These are phyloP conservation scores for Sicyos edulis DNA, from an alignment of 306 rosid genomes.

Conservation along the genomic window DNA sequence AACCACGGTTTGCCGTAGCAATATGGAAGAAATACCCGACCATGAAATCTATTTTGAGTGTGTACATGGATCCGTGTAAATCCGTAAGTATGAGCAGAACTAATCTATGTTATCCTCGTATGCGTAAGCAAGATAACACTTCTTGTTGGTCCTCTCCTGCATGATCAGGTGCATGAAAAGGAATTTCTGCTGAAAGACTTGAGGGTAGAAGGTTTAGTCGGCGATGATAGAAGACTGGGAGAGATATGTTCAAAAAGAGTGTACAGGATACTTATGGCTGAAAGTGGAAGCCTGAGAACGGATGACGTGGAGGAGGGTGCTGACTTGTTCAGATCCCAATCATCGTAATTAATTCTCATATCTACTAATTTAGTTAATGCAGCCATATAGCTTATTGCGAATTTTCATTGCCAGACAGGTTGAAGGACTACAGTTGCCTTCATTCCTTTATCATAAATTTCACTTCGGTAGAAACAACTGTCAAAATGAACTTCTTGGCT, in stretches of 20 bases:
- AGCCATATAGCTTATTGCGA: neutral
- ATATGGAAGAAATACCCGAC: constrained; percentile 87
- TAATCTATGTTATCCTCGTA: neutral
- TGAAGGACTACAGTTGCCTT: neutral
- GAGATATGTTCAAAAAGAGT: constrained; percentile 89
- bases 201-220: constrained; percentile 55
- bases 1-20: constrained; percentile 84
- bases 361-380: constrained; percentile 11
- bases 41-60: constrained; percentile 74
- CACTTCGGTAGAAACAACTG: constrained; percentile 5
- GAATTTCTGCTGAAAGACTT: constrained; percentile 78
- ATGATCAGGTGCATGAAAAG: constrained; percentile 69
- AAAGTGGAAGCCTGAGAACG: constrained; percentile 60
- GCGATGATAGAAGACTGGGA: constrained; percentile 76
- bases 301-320: constrained; percentile 92
- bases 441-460: neutral
- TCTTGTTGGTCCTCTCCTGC: neutral
- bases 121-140: too few species aligned
- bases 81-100: constrained; percentile 41
- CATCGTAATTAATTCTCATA: constrained; percentile 24
- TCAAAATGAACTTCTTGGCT: neutral
- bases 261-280: constrained; percentile 75
- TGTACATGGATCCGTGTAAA: constrained; percentile 69
- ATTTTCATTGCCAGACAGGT: neutral
- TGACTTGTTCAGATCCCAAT: constrained; percentile 44